phyloP scores from a whole-genome alignment of 2,329 filamentous ascomycete species.

The Fulvia fulva region DNA sequence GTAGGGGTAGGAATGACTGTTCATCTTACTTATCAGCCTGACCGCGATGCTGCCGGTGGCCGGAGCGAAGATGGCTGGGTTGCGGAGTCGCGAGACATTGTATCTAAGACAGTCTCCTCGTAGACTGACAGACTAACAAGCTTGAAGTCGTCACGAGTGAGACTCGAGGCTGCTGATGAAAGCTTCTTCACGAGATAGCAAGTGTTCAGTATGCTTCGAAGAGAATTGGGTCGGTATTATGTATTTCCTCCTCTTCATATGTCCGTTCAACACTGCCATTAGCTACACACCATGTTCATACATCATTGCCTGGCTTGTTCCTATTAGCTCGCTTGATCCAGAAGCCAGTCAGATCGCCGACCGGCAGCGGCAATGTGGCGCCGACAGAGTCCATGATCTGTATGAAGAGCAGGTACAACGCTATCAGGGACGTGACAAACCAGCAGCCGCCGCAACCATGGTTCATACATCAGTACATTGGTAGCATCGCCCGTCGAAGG shows the following conservation, averaged over 20 bases:
- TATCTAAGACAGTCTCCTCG: background rate
- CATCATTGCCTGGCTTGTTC: background rate
- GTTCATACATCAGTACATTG: background rate
- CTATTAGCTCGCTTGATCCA: slow-evolving; percentile 5
- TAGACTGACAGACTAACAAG: background rate
- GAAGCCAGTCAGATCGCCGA: slow-evolving; percentile 16
- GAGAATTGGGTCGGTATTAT: too few species aligned
- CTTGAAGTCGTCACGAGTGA: background rate
- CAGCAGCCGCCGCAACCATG: slow-evolving; percentile 12
- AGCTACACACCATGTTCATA: background rate
- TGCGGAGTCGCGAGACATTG: background rate
- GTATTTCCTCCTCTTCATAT: too few species aligned
- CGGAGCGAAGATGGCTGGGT: background rate
- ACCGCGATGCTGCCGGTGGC: background rate
- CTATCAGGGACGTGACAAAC: slow-evolving; percentile 14
- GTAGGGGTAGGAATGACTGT: background rate
- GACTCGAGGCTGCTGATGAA: too few species aligned
- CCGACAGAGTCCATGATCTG: slow-evolving; percentile 13
- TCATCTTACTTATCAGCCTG: background rate
- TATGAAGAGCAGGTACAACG: slow-evolving; percentile 16
- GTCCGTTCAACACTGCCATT: background rate
- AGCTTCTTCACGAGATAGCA: too few species aligned
- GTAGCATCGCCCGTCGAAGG: too few species aligned
- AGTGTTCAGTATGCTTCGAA: background rate
- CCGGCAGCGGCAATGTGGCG: slow-evolving; percentile 12